phyloP scores from a whole-genome alignment of 257 asterid genomes.

The Nicotiana tomentosiformis region DNA sequence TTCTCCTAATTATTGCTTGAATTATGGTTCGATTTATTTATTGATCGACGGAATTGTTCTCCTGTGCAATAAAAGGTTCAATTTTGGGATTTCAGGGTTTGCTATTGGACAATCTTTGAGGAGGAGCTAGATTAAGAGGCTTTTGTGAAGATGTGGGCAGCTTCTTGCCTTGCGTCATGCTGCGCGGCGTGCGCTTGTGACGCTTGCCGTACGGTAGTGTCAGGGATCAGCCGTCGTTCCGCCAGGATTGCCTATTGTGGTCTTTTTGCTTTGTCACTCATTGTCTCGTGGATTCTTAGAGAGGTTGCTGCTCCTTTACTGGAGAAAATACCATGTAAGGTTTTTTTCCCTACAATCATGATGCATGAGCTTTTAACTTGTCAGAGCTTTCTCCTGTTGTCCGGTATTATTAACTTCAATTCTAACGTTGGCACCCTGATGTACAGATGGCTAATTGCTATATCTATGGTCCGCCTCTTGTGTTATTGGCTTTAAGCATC shows the following conservation, averaged over 20 bases:
- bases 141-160: slow-evolving; percentile 70
- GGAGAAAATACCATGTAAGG: slow-evolving; percentile 82
- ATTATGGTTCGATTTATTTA: background rate
- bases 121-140: background rate
- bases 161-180: slow-evolving; percentile 83
- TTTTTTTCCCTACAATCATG: background rate
- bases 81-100: background rate
- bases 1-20: background rate
- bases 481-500: background rate
- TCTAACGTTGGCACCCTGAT: background rate
- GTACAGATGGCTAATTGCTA: background rate
- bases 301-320: slow-evolving; percentile 85
- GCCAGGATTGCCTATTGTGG: slow-evolving; percentile 92
- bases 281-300: slow-evolving; percentile 85
- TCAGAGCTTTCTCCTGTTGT: background rate
- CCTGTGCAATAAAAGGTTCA: background rate
- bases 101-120: background rate
- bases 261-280: slow-evolving; percentile 65
- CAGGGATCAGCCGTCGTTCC: slow-evolving; percentile 77
- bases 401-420: background rate
- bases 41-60: background rate
- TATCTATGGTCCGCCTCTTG: background rate
- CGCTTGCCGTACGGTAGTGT: slow-evolving; percentile 71
- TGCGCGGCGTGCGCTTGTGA: slow-evolving; percentile 82
- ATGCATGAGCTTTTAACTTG: background rate